Base-by-base conservation (phyloP, 441 rosid species). In the Croton setiger region DNA sequence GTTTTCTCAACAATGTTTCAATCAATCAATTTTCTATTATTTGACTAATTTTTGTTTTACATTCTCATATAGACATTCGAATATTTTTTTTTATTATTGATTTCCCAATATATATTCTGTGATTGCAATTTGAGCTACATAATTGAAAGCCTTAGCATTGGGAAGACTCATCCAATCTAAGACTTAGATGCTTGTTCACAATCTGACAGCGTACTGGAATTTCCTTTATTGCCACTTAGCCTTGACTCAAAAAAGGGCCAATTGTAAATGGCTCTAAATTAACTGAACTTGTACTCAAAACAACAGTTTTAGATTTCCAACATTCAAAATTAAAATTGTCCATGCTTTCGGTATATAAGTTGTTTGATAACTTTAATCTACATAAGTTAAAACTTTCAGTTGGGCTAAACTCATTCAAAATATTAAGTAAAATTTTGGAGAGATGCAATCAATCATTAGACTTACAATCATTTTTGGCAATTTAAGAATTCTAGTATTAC, bases 1-100 rank as follows among this genome's bases (percentile, higher is more conserved):
- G 97, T 74, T 72, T 41, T 20, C 2, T 35, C 45, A 56, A 56
- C 36, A 64, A 31, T 20, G 44, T 60, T 60, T 74, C 68, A 27
- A 49, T 41, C 56, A 39, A 53, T 63, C 54, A 43, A 7, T 49
- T 56, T 31, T 23, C n/a, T 27, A 37, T 31, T 64, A 39, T n/a
- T 27, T 27, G 31, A 27, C 31, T 27, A 0, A 27, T 2, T 51
- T 35, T 15, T 14, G 45, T 21, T 21, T 47, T 48, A 23, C 14
- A 9, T 4, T 27, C 18, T n/a, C 52, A 33, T n/a, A 5, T 20
- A 15, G 14, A 10, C 7, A 18, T 0, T 43, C 31, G 4, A 18
- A 41, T 21, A 31, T 13, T 35, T 39, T 49, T 8, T 49, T 12
- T 45, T 45, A 6, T 51, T 35, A 13, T 51, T 18, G 33, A n/a